Base-by-base conservation (phyloP, 257 asterid genomes). In the Petrea volubilis region DNA sequence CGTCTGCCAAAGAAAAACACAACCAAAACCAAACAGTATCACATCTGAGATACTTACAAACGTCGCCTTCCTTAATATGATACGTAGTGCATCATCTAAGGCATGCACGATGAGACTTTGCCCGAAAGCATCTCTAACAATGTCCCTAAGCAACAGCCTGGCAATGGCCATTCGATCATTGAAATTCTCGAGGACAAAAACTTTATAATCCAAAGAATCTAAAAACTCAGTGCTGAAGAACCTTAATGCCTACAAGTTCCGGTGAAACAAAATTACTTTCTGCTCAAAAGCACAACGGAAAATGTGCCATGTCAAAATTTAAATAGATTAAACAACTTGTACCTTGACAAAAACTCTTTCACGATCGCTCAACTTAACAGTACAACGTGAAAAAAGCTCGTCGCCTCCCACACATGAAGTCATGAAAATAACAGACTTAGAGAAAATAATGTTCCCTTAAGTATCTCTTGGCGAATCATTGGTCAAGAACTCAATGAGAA, bases 91-190 rank as follows among this genome's bases (percentile, higher is more conserved):
- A 60, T 49, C 50, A 60, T 60, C 33, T n/a, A 51, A 60, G 29
- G 27, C 46, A 20, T 60, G 67, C 50, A 36, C 67, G 3, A 60
- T 7, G 3, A 60, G 2, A 10, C 38, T 60, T 33, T 17, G 0
- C 2, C 67, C 67, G 34, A 4, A 1, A 53, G 12, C 2, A 15
- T 60, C 25, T 17, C 66, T 60, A 34, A 36, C 67, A 34, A 60
- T 60, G 9, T 60, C 49, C 67, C 67, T 18, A 10, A 60, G 67
- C 18, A 60, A 10, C 51, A 60, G n/a, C 29, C 67, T 60, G 10
- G 50, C 24, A 36, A 60, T 51, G 20, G 51, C 67, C 18, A 18
- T 60, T 33, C 15, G 3, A 20, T 36, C 4, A n/a, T 7, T 0
- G 28, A 29, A 20, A 29, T 21, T 34, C 49, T 38, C 50, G 50